A percentile compares a stretch with the other conserved stretches of the same genome.
phyloP scores from a whole-genome alignment of 2,329 filamentous ascomycete genomes.

The Colletotrichum melonis region DNA sequence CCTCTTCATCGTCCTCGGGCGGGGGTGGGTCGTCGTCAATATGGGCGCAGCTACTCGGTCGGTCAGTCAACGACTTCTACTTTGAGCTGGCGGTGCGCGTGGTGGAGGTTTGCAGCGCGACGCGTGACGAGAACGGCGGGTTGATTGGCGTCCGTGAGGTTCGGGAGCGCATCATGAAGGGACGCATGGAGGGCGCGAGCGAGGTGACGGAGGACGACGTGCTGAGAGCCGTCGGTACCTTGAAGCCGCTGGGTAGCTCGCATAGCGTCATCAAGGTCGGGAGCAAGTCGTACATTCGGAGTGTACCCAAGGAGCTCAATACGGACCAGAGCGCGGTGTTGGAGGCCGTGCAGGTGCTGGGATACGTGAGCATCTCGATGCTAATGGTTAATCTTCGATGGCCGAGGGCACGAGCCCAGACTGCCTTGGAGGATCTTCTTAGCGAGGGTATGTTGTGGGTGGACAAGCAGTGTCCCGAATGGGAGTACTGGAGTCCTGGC shows the following conservation, averaged over 20 bases:
- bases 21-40: constrained; percentile 72
- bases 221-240: constrained; percentile 85
- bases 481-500: constrained; percentile 92
- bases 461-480: constrained; percentile 85
- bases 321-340: constrained; percentile 93
- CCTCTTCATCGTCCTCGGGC: constrained; percentile 49
- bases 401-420: constrained; percentile 86
- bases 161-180: constrained; percentile 77
- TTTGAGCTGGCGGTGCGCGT: constrained; percentile 97
- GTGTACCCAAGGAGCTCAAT: constrained; percentile 94
- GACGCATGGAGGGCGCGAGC: constrained; percentile 79
- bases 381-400: constrained; percentile 87
- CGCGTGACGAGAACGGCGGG: constrained; percentile 90
- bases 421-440: constrained; percentile 90
- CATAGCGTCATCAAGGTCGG: constrained; percentile 89
- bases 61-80: constrained; percentile 97
- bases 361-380: constrained; percentile 92
- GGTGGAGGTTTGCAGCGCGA: constrained; percentile 90
- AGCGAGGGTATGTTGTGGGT: constrained; percentile 94
- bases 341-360: constrained; percentile 89
- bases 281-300: constrained; percentile 86
- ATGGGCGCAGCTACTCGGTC: constrained; percentile 92
- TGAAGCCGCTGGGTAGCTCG: constrained; percentile 87
- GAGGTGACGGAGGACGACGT: constrained; percentile 94
- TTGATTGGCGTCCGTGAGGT: constrained; percentile 88